These are phyloP conservation scores for Fusarium humuli DNA, from an alignment of 2,329 filamentous ascomycete species.

Conservation along the genomic window DNA sequence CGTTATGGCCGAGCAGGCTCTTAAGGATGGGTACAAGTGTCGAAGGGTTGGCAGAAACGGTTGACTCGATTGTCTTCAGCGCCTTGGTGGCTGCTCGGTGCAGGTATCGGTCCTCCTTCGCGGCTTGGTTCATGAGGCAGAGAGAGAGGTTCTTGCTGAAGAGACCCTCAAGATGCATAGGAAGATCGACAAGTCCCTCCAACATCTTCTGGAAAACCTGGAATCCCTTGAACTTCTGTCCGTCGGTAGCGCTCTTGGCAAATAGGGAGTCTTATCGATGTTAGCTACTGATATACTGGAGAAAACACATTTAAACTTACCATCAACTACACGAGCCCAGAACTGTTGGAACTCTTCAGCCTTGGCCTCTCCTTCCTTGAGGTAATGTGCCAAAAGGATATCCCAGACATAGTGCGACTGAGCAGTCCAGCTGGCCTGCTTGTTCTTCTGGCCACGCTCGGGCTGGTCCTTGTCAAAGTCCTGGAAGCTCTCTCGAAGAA, in stretches of 20 bases:
- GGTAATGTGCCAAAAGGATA: constrained; percentile 72
- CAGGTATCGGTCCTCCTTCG: constrained; percentile 80
- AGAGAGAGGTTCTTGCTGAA: constrained; percentile 88
- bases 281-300: constrained; percentile 36
- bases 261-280: constrained; percentile 78
- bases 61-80: constrained; percentile 75
- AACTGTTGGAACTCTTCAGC: constrained; percentile 75
- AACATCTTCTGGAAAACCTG: constrained; percentile 85
- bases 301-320: constrained; percentile 61
- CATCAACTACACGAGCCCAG: constrained; percentile 88
- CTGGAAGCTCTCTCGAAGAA: constrained; percentile 80
- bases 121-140: constrained; percentile 85
- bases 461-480: constrained; percentile 61
- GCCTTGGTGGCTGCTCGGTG: constrained; percentile 82
- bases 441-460: constrained; percentile 58
- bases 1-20: constrained; percentile 76
- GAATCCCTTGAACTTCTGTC: constrained; percentile 93
- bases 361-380: constrained; percentile 52
- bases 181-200: constrained; percentile 60
- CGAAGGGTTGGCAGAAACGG: constrained; percentile 70
- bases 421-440: constrained; percentile 80
- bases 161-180: constrained; percentile 64
- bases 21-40: constrained; percentile 71
- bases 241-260: constrained; percentile 81
- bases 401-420: constrained; percentile 92